Percentiles rank a stretch among this genome's conserved stretches.
These are phyloP conservation scores for Cryptosporidium felis DNA, from an alignment of 169 alveolate species.

Conservation along the genomic window DNA sequence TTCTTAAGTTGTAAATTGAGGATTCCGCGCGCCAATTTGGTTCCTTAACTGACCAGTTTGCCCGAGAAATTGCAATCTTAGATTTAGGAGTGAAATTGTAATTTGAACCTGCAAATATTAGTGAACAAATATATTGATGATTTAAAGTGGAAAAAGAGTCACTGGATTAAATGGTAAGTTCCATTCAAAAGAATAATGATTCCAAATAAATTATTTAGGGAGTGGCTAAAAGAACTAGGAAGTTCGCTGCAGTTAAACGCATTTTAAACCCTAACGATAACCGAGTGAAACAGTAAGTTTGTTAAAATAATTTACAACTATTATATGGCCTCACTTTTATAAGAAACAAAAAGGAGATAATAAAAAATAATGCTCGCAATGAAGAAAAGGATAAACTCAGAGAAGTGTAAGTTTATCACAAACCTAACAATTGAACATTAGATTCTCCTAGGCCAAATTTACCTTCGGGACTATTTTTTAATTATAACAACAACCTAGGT, in stretches of 20 bases:
- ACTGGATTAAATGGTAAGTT: too few relatives aligned
- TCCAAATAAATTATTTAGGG: too few relatives aligned
- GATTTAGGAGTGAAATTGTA: too few relatives aligned
- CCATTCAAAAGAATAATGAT: too few relatives aligned
- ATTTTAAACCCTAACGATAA: slow-evolving; percentile 78
- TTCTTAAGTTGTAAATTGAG: too few relatives aligned
- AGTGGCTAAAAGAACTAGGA: slow-evolving; percentile 77
- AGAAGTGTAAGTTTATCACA: slow-evolving; percentile 92
- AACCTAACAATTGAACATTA: slow-evolving; percentile 81
- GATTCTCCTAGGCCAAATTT: slow-evolving; percentile 74
- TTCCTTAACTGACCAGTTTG: too few relatives aligned
- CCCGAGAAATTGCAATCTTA: too few relatives aligned
- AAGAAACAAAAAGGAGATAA: slow-evolving; percentile 4
- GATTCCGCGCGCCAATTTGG: too few relatives aligned
- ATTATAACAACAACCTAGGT: slow-evolving; percentile 91
- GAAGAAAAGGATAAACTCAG: slow-evolving; percentile 79
- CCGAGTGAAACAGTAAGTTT: slow-evolving; percentile 73
- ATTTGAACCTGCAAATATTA: too few relatives aligned
- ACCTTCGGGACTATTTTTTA: slow-evolving; percentile 83
- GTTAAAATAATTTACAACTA: slow-evolving; percentile 14
- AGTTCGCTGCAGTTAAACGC: slow-evolving; percentile 76
- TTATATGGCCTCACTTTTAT: slow-evolving; percentile 1
- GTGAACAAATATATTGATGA: too few relatives aligned
- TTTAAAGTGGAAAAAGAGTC: too few relatives aligned
- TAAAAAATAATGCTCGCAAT: not conserved